Evolutionary conservation across 225 moss, liverwort and hornwort species (phyloP).

Genomic region (Bryum argenteum): DNA sequence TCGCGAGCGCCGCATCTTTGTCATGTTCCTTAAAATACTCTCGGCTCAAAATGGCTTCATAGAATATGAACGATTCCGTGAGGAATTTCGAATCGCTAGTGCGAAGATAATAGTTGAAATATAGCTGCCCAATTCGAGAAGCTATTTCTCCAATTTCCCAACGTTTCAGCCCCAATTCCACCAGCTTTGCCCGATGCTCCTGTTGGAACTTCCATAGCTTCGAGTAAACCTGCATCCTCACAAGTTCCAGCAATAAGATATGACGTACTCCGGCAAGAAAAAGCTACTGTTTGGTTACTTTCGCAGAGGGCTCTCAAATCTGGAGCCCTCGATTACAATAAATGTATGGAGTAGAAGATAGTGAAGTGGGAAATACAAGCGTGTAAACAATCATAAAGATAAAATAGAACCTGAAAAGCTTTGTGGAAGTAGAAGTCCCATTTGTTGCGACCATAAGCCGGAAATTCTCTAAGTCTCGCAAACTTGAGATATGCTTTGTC

Average conservation of each 20-base stretch:
- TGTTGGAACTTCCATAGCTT: slow-evolving; percentile 99
- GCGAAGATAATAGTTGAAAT: slow-evolving; percentile 96
- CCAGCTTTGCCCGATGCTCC: slow-evolving; percentile 89
- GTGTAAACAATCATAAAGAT: slow-evolving; percentile 23
- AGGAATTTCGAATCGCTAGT: slow-evolving; percentile 96
- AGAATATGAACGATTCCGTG: slow-evolving; percentile 91
- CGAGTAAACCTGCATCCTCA: slow-evolving; percentile 68
- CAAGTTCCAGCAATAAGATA: slow-evolving; percentile 29
- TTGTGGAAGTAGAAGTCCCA: slow-evolving; percentile 98
- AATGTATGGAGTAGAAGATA: slow-evolving; percentile 1
- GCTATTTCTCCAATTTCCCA: slow-evolving; percentile 99
- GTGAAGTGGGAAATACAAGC: slow-evolving; percentile 16
- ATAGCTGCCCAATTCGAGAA: slow-evolving; percentile 94
- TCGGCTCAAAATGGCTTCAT: slow-evolving; percentile 92
- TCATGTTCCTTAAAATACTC: slow-evolving; percentile 98
- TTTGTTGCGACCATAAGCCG: slow-evolving; percentile 92
- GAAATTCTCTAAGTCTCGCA: slow-evolving; percentile 82
- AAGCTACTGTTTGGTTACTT: slow-evolving; percentile 13
- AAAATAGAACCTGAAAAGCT: slow-evolving; percentile 80
- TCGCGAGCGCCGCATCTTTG: slow-evolving; percentile 77
- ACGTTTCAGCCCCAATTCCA: slow-evolving; percentile 86
- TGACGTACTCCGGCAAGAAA: slow-evolving; percentile 6
- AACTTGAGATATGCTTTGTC: slow-evolving; percentile 98
- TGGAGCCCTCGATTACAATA: slow-evolving; percentile 17
- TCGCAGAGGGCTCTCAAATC: slow-evolving; percentile 3